Conservation (phyloP, 2,329 filamentous ascomycete species). For the Xylaria sp. region DNA sequence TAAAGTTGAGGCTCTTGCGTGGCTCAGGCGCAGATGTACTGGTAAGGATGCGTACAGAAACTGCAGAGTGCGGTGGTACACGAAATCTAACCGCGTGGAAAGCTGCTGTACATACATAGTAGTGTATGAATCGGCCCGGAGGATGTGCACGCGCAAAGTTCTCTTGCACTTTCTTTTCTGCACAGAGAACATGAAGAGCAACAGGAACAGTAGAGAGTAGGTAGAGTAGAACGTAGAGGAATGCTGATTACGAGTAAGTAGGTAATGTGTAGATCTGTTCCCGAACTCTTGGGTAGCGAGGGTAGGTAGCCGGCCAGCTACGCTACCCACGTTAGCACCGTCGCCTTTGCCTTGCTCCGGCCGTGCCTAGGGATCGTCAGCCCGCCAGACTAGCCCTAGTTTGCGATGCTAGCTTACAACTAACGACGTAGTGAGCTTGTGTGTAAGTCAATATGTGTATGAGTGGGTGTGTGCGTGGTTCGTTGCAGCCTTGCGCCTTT, state of each 20-base stretch:
- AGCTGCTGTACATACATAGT: neutral
- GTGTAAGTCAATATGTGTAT: neutral
- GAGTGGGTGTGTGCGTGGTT: neutral
- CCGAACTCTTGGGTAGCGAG: conserved; percentile 8
- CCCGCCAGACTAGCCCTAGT: neutral
- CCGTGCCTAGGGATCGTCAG: neutral
- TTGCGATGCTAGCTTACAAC: neutral
- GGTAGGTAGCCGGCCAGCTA: neutral
- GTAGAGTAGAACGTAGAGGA: neutral
- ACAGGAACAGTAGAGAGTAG: neutral
- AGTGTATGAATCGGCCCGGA: conserved; percentile 29
- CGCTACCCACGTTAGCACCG: neutral
- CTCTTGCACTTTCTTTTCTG: neutral
- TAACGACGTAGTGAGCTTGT: neutral
- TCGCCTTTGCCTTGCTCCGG: conserved; percentile 10
- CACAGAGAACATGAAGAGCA: neutral
- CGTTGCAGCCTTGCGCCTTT: neutral
- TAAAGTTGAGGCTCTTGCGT: conserved; percentile 32
- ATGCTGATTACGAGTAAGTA: neutral
- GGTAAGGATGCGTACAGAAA: conserved; percentile 12
- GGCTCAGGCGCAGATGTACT: conserved; percentile 10
- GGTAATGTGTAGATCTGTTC: conserved; percentile 8
- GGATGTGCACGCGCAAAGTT: neutral
- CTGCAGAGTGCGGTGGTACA: conserved; percentile 19
- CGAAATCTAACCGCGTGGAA: conserved; percentile 17